These are phyloP conservation scores for Diaporthe ilicicola DNA, from an alignment of 2,329 filamentous ascomycete species.

Conservation along the genomic window DNA sequence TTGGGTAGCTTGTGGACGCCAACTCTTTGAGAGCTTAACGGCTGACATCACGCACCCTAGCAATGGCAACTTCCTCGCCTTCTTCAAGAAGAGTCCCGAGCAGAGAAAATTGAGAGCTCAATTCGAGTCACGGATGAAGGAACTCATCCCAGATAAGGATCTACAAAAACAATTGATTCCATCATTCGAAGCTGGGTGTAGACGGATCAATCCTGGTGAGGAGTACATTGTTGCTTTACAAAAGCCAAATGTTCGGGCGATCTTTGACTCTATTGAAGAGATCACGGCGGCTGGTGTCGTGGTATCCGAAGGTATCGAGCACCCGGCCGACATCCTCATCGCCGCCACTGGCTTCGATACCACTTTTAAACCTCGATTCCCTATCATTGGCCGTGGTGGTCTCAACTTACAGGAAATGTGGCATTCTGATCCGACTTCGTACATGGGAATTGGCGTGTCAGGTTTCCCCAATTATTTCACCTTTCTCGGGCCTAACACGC, in stretches of 20 bases:
- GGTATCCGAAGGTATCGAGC: background rate
- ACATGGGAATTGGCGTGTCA: background rate
- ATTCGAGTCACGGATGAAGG: background rate
- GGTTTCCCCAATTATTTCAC: background rate
- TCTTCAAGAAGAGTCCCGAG: background rate
- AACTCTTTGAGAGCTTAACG: background rate
- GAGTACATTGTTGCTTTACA: slow-evolving; percentile 51
- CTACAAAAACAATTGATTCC: slow-evolving; percentile 37
- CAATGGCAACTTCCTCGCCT: background rate
- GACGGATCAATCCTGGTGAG: slow-evolving; percentile 46
- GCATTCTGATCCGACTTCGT: background rate
- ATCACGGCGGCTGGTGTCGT: background rate
- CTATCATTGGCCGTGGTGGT: background rate
- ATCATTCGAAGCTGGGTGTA: slow-evolving; percentile 37
- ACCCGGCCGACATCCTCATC: background rate
- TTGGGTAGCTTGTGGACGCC: background rate
- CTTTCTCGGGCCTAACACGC: background rate
- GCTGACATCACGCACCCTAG: background rate
- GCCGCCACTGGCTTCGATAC: slow-evolving; percentile 4
- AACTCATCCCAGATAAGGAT: background rate
- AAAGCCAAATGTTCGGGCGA: slow-evolving; percentile 44
- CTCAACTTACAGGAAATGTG: background rate
- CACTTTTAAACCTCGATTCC: background rate
- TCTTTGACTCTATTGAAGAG: background rate
- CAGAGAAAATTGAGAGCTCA: background rate